These are phyloP conservation scores for Pythium coloratum DNA, from an alignment of 352 stramenopile species.

Conservation along the genomic window DNA sequence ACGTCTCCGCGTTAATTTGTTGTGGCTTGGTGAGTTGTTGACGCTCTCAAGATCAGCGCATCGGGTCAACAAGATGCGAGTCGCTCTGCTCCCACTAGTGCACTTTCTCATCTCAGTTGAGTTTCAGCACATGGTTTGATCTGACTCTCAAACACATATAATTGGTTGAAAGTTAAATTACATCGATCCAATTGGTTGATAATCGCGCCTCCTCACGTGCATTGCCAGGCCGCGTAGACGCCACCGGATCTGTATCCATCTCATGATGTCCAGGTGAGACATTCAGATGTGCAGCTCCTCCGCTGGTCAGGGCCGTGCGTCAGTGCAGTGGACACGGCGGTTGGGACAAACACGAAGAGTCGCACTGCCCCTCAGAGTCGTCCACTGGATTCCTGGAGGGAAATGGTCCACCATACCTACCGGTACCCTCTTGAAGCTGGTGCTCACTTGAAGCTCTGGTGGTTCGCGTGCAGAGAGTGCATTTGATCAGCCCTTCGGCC, in stretches of 20 bases:
- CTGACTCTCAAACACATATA: neutral
- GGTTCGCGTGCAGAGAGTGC: neutral
- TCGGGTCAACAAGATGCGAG: neutral
- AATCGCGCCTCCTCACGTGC: neutral
- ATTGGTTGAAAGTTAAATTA: neutral
- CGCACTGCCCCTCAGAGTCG: neutral
- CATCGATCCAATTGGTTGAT: neutral
- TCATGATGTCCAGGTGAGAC: neutral
- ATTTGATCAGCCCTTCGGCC: neutral
- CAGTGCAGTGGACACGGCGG: neutral
- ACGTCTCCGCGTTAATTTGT: too few relatives aligned
- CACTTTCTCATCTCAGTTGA: neutral
- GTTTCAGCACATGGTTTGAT: neutral
- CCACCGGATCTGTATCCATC: neutral
- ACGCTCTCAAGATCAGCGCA: neutral
- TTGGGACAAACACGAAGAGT: constrained; percentile 1
- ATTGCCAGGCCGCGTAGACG: neutral
- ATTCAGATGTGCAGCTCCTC: neutral
- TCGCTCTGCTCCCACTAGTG: neutral
- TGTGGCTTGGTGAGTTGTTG: neutral
- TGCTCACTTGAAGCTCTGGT: too few relatives aligned
- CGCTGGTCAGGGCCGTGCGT: neutral
- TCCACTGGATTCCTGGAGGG: neutral
- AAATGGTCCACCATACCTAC: neutral
- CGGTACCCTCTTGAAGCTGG: too few relatives aligned